Evolutionary conservation across 2,329 filamentous ascomycete species (phyloP), one percentile per base, ranked within the genome.

Genomic region (Stagonosporopsis vannaccii): DNA sequence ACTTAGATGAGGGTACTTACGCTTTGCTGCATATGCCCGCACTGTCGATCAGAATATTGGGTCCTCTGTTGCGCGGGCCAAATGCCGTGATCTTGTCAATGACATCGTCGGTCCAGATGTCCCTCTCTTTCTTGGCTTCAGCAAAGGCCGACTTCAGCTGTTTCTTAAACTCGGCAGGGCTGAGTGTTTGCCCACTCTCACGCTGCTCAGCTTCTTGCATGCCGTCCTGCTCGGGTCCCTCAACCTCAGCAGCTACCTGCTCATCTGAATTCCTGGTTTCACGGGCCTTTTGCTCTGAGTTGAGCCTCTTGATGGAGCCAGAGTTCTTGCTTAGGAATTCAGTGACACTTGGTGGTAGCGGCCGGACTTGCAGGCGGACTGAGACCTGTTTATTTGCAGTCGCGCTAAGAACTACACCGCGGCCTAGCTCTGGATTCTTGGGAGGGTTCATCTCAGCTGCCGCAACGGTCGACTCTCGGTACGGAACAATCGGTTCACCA

Each of bases 401-500:
- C 9, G 87, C 82, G 4, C 85, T 85, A 22, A 92, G 80, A 0
- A 96, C 88, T 0, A 86, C 89, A 42, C 95, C 95, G 70, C 95
- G 85, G 1, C 93, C 93, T 17, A 97, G 82, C 12, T 96, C 91
- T 62, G 93, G 89, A 75, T 96, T 91, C 56, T 84, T 91, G 0
- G 92, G 90, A 1, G 92, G 87, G 22, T 92, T 88, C 95, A 99
- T 99, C 76, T 99, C 95, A 33, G 92, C 86, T 0, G 89, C 90
- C 23, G 86, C 85, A 36, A 97, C 88, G 56, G 96, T 97, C 0
- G 92, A 95, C 78, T 99, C 95, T 53, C 93, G 85, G 76, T 97
- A 99, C 0, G 95, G 95, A 13, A 99, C 95, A 59, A 99, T 98
- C 1, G 95, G 91, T 39, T 91, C 91, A 53, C 95, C 93, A 25